Conservation (phyloP, 1,284 basidiomycete species). For the Moniliella sp. region DNA sequence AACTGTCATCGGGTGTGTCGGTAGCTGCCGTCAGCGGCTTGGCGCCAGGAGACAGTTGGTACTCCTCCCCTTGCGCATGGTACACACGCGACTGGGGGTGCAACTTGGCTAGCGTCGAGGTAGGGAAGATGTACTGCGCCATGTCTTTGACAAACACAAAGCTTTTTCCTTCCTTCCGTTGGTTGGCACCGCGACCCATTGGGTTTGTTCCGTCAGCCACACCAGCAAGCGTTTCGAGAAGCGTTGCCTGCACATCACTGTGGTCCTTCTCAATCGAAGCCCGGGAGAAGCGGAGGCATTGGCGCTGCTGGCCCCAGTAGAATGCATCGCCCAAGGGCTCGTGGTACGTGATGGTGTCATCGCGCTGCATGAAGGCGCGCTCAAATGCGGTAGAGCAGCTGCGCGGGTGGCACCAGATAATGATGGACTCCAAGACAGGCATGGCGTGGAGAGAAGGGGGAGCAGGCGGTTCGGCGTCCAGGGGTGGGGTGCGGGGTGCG, state of each 20-base stretch:
- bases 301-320: conserved; percentile 13
- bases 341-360: conserved; percentile 20
- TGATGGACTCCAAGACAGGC: conserved; percentile 3
- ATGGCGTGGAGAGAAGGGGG: no score
- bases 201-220: no score
- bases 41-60: neutral
- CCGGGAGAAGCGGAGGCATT: conserved; percentile 15
- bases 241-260: no score
- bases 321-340: conserved; percentile 24
- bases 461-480: no score
- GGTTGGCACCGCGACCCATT: no score
- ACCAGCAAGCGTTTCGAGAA: no score
- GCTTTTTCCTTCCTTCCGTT: no score
- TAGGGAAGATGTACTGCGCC: conserved; percentile 23
- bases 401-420: conserved; percentile 10
- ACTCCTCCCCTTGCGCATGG: conserved; percentile 3
- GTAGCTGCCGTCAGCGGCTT: neutral
- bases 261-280: no score
- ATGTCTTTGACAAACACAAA: conserved; percentile 10
- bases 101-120: conserved; percentile 10
- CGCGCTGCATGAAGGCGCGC: conserved; percentile 20
- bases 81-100: conserved; percentile 19
- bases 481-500: no score
- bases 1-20: neutral
- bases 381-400: conserved; percentile 23